Evolutionary conservation across 805 yeast species (phyloP), one percentile per base, ranked within the genome.

Genomic region (Metschnikowia santaceciliae): DNA sequence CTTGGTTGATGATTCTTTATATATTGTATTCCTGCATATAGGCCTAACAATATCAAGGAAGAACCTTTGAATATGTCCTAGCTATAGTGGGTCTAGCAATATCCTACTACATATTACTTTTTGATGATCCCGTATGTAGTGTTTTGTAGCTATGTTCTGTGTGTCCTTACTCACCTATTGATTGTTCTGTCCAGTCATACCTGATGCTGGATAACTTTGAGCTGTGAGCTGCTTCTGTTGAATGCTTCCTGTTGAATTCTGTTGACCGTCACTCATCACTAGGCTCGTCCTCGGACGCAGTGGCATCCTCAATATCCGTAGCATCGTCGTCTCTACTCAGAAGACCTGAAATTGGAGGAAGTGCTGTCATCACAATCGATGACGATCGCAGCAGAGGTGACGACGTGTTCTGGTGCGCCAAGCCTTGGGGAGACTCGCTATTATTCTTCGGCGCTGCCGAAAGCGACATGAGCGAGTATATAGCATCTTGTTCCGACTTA

Each of bases 391-490:
- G 58, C 40, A 58, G 57, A 15, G 53, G 46, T 14, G 56, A 52
- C 20, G 61, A 77, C 32, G 43, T 42, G 10, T 34, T 50, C 13
- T n/a, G 19, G 19, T 7, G 51, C 3, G 45, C 42, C 10, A 48
- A 44, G 17, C 42, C 34, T 14, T 53, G 53, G n/a, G 46, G 47
- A 79, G 77, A 26, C n/a, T 50, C 50, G 42, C 64, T 65, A 44
- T 67, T 68, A 37, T 59, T 55, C 15, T 67, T 48, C 56, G 70
- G 75, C 2, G 84, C 84, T 1, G 83, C 77, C 6, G 84, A 73
- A 38, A 80, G 67, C 36, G 82, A 77, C 75, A 80, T 80, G 47
- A 80, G 67, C 20, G 83, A 78, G 60, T 75, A 66, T 10, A 80
- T 76, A 6, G 84, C 84, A 45, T 80, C 84, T 57, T 79, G 79